Conservation (phyloP, 2,329 filamentous ascomycete genomes). For the Beauveria varroae region DNA sequence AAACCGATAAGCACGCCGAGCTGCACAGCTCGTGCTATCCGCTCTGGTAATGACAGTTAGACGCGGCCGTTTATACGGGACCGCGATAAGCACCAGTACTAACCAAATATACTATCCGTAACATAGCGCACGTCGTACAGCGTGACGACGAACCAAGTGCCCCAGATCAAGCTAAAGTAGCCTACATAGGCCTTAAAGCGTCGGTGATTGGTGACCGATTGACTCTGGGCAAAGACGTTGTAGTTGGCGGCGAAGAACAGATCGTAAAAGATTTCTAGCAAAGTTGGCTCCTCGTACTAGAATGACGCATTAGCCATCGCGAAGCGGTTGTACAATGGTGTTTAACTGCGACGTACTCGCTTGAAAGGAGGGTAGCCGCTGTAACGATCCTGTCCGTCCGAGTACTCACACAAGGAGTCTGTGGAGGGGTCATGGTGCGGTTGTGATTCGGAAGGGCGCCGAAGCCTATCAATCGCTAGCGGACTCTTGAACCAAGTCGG, state of each 20-base stretch:
- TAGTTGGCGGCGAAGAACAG: slow-evolving; percentile 50
- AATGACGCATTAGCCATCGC: neutral
- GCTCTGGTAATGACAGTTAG: slow-evolving; percentile 26
- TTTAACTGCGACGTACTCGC: neutral
- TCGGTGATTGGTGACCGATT: slow-evolving; percentile 23
- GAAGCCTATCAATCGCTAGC: neutral
- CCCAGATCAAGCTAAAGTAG: slow-evolving; percentile 50
- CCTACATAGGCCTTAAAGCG: slow-evolving; percentile 29
- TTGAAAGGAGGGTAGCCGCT: slow-evolving; percentile 6
- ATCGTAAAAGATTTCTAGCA: slow-evolving; percentile 32
- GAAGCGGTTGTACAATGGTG: too few relatives aligned
- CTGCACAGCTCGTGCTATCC: slow-evolving; percentile 49
- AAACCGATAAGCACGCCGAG: slow-evolving; percentile 60
- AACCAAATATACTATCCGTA: slow-evolving; percentile 53
- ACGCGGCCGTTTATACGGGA: neutral
- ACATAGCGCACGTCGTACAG: slow-evolving; percentile 61
- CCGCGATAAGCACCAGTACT: neutral
- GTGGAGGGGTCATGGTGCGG: neutral
- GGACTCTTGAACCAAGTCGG: slow-evolving; percentile 7
- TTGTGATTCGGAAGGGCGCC: neutral
- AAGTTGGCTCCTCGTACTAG: slow-evolving; percentile 25
- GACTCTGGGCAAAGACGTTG: slow-evolving; percentile 44
- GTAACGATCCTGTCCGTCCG: neutral
- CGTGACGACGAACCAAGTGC: slow-evolving; percentile 59
- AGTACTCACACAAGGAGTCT: neutral